These are phyloP conservation scores for Epichloe baconii DNA, from an alignment of 2,329 filamentous ascomycete species.

Conservation along the genomic window DNA sequence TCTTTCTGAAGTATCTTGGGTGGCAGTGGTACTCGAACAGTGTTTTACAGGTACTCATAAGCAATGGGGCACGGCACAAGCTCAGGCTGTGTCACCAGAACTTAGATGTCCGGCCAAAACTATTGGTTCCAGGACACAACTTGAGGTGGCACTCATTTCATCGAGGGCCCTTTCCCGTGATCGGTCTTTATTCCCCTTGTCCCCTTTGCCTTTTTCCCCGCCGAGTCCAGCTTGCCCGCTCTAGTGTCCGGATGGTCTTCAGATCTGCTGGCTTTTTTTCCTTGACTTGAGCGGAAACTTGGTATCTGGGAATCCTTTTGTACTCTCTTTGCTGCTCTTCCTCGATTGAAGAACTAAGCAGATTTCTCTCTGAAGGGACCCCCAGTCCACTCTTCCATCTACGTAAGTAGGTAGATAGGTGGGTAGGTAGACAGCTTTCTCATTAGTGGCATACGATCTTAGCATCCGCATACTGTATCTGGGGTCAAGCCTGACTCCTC, in stretches of 20 bases:
- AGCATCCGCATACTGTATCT: background rate
- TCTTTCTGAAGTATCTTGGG: background rate
- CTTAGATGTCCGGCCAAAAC: background rate
- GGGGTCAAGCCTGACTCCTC: background rate
- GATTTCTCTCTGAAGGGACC: background rate
- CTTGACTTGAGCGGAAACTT: background rate
- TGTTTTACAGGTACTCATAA: background rate
- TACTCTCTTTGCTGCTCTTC: background rate
- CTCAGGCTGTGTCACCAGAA: conserved; percentile 1
- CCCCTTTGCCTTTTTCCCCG: background rate
- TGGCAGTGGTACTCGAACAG: background rate
- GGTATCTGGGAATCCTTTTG: background rate
- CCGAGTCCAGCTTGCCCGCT: background rate
- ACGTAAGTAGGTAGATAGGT: background rate
- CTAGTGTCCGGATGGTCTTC: background rate
- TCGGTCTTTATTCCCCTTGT: background rate
- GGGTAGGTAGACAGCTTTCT: background rate
- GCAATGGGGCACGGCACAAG: background rate
- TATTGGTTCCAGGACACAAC: background rate
- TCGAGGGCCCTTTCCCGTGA: background rate
- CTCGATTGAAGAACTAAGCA: background rate
- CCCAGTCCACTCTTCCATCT: background rate
- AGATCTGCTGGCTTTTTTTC: background rate
- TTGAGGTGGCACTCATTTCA: background rate
- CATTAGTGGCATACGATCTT: background rate